These are phyloP conservation scores for Trichophyton simii DNA, from an alignment of 2,329 filamentous ascomycete species.

Conservation along the genomic window DNA sequence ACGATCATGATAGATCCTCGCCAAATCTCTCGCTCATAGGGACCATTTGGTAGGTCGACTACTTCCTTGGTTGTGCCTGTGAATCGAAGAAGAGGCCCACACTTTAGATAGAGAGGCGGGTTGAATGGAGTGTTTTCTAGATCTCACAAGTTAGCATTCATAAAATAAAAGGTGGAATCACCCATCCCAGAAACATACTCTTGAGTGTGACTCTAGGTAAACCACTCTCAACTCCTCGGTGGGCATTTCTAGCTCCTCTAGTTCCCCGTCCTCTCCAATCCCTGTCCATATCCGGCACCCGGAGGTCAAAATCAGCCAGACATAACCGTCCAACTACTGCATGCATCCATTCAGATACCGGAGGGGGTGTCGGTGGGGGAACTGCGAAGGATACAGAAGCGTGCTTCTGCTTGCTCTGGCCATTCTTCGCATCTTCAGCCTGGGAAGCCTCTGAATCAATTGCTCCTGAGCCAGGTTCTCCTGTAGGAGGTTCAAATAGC, in stretches of 20 bases:
- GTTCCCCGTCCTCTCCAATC: constrained; percentile 64
- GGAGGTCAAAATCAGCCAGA: constrained; percentile 49
- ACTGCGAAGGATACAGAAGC: constrained; percentile 36
- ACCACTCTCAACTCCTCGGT: constrained; percentile 23
- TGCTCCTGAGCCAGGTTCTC: neutral
- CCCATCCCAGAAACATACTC: constrained; percentile 15
- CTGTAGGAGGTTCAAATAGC: neutral
- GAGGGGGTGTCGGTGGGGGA: constrained; percentile 35
- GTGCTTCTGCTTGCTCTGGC: constrained; percentile 24
- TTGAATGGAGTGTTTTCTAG: constrained; percentile 54
- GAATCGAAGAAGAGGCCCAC: constrained; percentile 80
- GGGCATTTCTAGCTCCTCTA: constrained; percentile 33
- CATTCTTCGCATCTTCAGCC: constrained; percentile 10
- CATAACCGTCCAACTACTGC: constrained; percentile 50
- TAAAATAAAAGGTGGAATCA: neutral
- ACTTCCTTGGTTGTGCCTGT: constrained; percentile 59
- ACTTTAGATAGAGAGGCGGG: constrained; percentile 72
- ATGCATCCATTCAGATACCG: constrained; percentile 54
- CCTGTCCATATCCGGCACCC: constrained; percentile 36
- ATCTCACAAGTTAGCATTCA: constrained; percentile 27
- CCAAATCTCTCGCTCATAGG: constrained; percentile 65
- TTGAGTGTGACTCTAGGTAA: constrained; percentile 24
- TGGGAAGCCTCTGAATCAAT: neutral
- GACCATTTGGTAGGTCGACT: constrained; percentile 23
- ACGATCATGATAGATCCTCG: constrained; percentile 93